Evolutionary conservation across 2,329 filamentous ascomycete genomes (phyloP), one percentile per base, ranked within the genome.

Genomic region (Talaromyces funiculosus): DNA sequence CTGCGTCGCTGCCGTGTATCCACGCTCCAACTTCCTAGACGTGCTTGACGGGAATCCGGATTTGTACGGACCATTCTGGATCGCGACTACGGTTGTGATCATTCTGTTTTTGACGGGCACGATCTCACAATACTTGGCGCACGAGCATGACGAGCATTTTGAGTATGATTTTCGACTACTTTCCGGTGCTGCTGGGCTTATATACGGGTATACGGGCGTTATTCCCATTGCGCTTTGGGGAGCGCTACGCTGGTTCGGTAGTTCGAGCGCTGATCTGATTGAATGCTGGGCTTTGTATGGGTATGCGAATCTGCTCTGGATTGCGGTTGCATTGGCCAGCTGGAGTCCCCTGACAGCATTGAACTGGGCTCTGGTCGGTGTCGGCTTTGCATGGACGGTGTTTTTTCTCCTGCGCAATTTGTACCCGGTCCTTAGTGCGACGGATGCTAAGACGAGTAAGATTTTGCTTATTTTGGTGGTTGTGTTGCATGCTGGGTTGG

Each of bases 31-130:
- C 80, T 99, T 99, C 78, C 87, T 99, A 64, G 94, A 99, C 72
- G 91, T 97, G 37, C 84, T 99, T 29, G 94, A 99, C 73, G 94
- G 94, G 20, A 97, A 97, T 74, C 90, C 94, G 1, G 94, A 99
- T 72, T 80, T 99, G 35, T 99, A 99, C 80, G 93, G 93, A 0
- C 94, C 94, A 1, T 92, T 97, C 72, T 99, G 94, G 94, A 97
- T 99, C 77, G 94, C 94, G 9, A 97, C 94, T 0, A 97, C 94
- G 0, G 94, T 99, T 9, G 88, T 99, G 12, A 84, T 99, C 64
- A 97, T 99, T 62, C 78, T 99, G 33, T 99, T 99, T 77, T 75
- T 99, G 47, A 94, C 93, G 0, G 94, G 94, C 12, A 97, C 94
- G 0, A 96, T 99, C 65, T 95, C 88, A 72, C 89, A 94, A 76